Evolutionary conservation across 177 flowering plant species (phyloP), one percentile per base, ranked within the genome.

Genomic region (Tripterygium wilfordii): DNA sequence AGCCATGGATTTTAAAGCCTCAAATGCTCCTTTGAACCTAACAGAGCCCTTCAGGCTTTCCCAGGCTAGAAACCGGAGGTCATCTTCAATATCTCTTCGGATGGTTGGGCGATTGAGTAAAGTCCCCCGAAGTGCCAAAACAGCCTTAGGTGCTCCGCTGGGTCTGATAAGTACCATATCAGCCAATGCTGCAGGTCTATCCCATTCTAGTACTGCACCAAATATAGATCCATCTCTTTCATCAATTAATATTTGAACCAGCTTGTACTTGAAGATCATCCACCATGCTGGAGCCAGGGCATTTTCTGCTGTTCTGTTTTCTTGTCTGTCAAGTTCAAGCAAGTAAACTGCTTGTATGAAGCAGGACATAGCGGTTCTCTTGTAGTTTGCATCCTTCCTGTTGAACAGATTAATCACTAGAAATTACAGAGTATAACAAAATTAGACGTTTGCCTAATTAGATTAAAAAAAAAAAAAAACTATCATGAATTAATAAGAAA

Each of bases 121-220:
- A 8, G 98, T 92, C 15, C 98, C 98, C 61, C 96, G 56, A 3
- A 92, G 80, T 19, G 82, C 96, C 44, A 92, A 44, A 44, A 92
- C 79, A 39, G 96, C 96, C 45, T 71, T 69, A 15, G 98, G 98
- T 8, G 96, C 96, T 38, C 98, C 98, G 57, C 74, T 79, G 0
- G 98, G 98, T 66, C 96, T 74, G 17, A 83, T 68, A 6, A 86
- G 58, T 26, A 85, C 63, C 30, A 92, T 75, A 54, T 88, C 95
- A 2, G 85, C 53, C 16, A 90, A 9, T n/a, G 97, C 96, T n/a
- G 98, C 79, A 1, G 83, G 39, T n/a, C 91, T 64, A 47, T 92
- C 96, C 96, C 96, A 92, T 67, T 88, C 98, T 3, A 92, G 56
- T 42, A 92, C 54, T 42, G 96, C 98, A 14, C 98, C 98, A 48